Base-by-base conservation (phyloP, 371 early-diverging fungal species). In the Rhizopus microsporus region DNA sequence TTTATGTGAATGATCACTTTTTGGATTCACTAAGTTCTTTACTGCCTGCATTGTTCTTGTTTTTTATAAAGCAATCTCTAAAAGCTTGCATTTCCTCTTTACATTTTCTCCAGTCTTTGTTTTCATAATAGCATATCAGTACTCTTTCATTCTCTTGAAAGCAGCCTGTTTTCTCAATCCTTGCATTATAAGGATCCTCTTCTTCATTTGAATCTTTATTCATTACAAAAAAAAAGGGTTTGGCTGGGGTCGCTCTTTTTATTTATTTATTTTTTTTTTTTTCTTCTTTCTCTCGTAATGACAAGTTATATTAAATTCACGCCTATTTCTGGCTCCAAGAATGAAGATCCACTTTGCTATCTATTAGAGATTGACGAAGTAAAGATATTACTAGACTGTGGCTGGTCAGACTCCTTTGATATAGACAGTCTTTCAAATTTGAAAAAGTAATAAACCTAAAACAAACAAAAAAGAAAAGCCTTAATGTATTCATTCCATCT, bases 301-400 rank as follows among this genome's bases (percentile, higher is more conserved):
- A 75, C 85, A n/a, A 84, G 83, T 56, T 78, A 84, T 54, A 80
- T 89, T 53, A 83, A 87, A 63, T 94, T 97, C 77, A 94, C 90
- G 5, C 86, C 93, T 8, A 80, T 93, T 53, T 90, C 91, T 12
- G 94, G 93, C 32, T 88, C 92, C 12, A 87, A 86, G 63, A 86
- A 82, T 57, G 92, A 92, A 66, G 91, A 86, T 49, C 86, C 93
- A 1, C 77, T 94, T 32, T 95, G 96, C 71, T 95, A 95, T 67
- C 63, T 98, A 56, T 77, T 98, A 48, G 93, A 96, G 69, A 86
- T 97, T 32, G 94, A 94, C 65, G 90, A 92, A 55, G 90, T 90
- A 34, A 89, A 87, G 54, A 87, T 98, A 38, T 69, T 98, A 48
- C 81, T 98, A 33, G 98, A 98, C 72, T 96, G 96, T 76, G 98